Evolutionary conservation across 768 basidiomycete genomes (phyloP).

Genomic region (Tricholomella constricta): DNA sequence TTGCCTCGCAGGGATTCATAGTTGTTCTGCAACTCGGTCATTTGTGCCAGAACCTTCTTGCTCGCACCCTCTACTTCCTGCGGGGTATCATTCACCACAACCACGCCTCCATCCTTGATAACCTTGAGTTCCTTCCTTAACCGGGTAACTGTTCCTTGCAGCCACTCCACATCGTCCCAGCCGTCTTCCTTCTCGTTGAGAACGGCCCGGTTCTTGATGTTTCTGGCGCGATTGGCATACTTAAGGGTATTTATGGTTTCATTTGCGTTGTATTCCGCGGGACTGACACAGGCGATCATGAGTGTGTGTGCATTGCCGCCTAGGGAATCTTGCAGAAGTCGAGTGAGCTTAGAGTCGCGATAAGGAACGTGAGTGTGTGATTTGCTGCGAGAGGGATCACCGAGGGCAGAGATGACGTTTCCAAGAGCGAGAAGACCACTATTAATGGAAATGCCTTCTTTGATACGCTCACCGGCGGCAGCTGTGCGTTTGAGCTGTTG

Average conservation of each 20-base stretch:
- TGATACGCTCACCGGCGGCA: slow-evolving; percentile 93
- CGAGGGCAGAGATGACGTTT: slow-evolving; percentile 97
- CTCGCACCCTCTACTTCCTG: slow-evolving; percentile 61
- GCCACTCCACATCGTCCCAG: slow-evolving; percentile 98
- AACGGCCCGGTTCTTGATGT: slow-evolving; percentile 94
- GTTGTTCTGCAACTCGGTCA: slow-evolving; percentile 83
- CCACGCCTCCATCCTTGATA: slow-evolving; percentile 67
- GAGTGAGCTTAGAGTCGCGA: slow-evolving; percentile 97
- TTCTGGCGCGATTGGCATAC: slow-evolving; percentile 95
- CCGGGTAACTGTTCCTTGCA: slow-evolving; percentile 84
- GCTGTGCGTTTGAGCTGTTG: slow-evolving; percentile 90
- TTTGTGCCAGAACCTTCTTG: slow-evolving; percentile 77
- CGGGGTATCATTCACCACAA: slow-evolving; percentile 29
- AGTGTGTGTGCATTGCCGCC: slow-evolving; percentile 98
- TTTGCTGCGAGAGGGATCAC: slow-evolving; percentile 87
- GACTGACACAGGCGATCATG: slow-evolving; percentile 98
- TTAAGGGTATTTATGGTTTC: slow-evolving; percentile 96
- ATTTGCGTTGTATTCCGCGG: slow-evolving; percentile 91
- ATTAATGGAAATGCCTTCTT: slow-evolving; percentile 99
- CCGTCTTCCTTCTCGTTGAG: slow-evolving; percentile 95
- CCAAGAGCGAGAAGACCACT: slow-evolving; percentile 94
- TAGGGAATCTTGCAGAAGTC: slow-evolving; percentile 92
- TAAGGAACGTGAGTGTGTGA: slow-evolving; percentile 93
- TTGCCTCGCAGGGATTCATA: slow-evolving; percentile 83
- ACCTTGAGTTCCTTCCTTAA: slow-evolving; percentile 85